These are phyloP conservation scores for Ajuga reptans DNA, from an alignment of 305 asterid species.

Conservation along the genomic window DNA sequence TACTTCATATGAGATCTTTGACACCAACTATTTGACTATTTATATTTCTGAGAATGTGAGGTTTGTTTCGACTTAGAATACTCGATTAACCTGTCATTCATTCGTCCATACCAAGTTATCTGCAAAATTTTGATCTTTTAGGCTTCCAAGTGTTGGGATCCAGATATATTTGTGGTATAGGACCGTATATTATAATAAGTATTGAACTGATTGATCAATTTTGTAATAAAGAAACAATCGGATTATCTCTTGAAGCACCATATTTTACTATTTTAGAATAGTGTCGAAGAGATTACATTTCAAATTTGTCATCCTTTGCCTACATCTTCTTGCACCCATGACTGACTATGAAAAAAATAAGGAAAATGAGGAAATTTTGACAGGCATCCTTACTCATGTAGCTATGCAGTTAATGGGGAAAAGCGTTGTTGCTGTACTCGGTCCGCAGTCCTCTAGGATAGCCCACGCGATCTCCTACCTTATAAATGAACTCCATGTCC, in stretches of 20 bases:
- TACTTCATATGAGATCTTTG: neutral
- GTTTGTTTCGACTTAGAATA: neutral
- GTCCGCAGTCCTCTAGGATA: constrained; percentile 77
- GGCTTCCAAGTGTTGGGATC: neutral
- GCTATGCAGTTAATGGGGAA: constrained; percentile 65
- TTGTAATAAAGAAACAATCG: too few relatives aligned
- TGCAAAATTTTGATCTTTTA: neutral
- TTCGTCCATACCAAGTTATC: neutral
- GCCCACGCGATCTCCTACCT: constrained; percentile 63
- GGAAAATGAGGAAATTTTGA: constrained; percentile 23
- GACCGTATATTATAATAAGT: too few relatives aligned
- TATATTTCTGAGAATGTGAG: neutral
- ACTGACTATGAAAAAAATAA: neutral
- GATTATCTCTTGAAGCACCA: too few relatives aligned
- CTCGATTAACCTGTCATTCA: neutral
- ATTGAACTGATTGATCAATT: too few relatives aligned
- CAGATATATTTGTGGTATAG: too few relatives aligned
- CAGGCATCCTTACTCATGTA: constrained; percentile 30
- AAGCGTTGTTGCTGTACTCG: constrained; percentile 62
- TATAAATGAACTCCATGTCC: constrained; percentile 60
- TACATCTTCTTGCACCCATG: neutral
- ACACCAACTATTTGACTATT: too few relatives aligned
- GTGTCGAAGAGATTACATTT: too few relatives aligned
- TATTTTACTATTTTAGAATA: too few relatives aligned
- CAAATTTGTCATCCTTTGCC: neutral